phyloP scores from a whole-genome alignment of 371 early-diverging fungal genomes.

The Lichtheimia hyalospora region DNA sequence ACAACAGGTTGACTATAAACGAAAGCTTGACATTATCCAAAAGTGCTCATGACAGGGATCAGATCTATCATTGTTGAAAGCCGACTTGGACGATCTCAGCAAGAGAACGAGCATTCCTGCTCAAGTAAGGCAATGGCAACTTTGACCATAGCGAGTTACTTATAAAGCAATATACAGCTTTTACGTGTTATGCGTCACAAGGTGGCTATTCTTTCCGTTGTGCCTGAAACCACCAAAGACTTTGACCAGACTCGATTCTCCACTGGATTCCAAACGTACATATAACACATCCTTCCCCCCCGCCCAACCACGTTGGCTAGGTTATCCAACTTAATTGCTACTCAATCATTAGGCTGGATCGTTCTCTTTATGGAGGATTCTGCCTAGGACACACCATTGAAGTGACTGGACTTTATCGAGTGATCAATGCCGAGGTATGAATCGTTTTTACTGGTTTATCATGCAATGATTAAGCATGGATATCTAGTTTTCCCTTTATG shows the following conservation, averaged over 20 bases:
- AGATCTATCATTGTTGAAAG: conserved; percentile 1
- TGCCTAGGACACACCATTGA: neutral
- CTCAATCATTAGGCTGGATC: neutral
- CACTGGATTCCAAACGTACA: neutral
- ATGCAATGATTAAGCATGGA: neutral
- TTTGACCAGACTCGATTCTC: neutral
- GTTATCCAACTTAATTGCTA: no score
- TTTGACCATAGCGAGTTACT: neutral
- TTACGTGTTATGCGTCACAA: neutral
- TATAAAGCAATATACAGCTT: neutral
- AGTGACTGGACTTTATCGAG: neutral
- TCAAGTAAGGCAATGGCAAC: neutral
- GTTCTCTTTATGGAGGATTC: neutral
- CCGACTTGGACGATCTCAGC: neutral
- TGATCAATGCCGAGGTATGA: neutral
- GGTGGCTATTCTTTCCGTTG: neutral
- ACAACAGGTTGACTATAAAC: neutral
- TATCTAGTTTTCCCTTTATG: neutral
- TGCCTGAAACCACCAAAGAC: neutral
- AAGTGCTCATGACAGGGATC: neutral
- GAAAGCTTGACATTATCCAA: no score
- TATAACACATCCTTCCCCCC: neutral
- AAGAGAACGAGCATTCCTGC: neutral
- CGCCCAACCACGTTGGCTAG: no score
- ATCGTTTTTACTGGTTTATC: neutral